A percentile compares a stretch with the other conserved stretches of the same genome.
Evolutionary conservation across 2,329 filamentous ascomycete genomes (phyloP).

Genomic region (Coniochaeta prunicola): DNA sequence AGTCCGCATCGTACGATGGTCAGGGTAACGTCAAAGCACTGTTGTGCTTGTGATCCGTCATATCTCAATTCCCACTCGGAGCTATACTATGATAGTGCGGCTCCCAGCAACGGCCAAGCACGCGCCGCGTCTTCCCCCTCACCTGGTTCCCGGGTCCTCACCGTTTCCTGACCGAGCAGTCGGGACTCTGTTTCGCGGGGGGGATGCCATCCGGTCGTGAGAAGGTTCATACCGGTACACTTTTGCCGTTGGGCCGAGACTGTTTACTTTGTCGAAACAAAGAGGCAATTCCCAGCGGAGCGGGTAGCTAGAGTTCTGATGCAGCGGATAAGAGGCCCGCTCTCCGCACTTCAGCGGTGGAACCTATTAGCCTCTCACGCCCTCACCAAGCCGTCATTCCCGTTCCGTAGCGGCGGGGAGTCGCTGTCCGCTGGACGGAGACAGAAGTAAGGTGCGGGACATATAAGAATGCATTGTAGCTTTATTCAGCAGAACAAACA

Average conservation of each 20-base stretch:
- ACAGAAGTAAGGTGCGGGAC: background rate
- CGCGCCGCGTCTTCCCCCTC: background rate
- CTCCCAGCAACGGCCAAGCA: background rate
- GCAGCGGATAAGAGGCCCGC: constrained; percentile 1
- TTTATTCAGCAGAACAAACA: background rate
- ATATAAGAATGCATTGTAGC: background rate
- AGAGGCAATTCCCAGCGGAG: background rate
- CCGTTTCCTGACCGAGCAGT: background rate
- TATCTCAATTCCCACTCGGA: background rate
- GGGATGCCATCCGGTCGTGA: background rate
- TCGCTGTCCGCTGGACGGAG: background rate
- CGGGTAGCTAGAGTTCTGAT: background rate
- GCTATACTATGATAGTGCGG: background rate
- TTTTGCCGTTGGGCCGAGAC: background rate
- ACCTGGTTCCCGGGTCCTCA: background rate
- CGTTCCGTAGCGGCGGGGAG: background rate
- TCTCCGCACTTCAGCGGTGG: background rate
- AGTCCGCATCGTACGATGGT: background rate
- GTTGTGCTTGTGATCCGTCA: background rate
- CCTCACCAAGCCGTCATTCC: background rate
- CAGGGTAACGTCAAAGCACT: background rate
- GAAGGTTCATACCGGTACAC: background rate
- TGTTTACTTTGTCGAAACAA: background rate
- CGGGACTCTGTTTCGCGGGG: background rate
- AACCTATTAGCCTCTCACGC: too few relatives aligned